These are phyloP conservation scores for Pseudogymnoascus sp. DNA, from an alignment of 2,329 filamentous ascomycete genomes.

Conservation along the genomic window DNA sequence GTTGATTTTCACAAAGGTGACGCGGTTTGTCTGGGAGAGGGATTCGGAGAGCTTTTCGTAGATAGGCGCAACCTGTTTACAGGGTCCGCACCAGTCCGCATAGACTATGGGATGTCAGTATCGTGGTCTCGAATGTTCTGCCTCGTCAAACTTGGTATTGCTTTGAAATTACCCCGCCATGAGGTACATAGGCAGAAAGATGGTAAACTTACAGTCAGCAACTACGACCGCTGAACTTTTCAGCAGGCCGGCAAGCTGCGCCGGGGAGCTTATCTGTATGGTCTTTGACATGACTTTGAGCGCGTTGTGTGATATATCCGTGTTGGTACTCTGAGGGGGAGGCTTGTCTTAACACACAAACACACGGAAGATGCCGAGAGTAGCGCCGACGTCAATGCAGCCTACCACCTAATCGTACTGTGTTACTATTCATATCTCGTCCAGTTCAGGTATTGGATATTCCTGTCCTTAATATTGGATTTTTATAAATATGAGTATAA, in stretches of 20 bases:
- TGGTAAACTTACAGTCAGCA: constrained; percentile 65
- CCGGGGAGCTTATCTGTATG: constrained; percentile 42
- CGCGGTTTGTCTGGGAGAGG: constrained; percentile 60
- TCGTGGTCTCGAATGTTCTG: constrained; percentile 10
- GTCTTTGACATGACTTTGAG: constrained; percentile 27
- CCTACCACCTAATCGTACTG: neutral
- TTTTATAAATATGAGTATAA: neutral
- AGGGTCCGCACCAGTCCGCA: constrained; percentile 78
- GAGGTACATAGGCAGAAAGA: constrained; percentile 24
- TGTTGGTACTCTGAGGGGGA: neutral
- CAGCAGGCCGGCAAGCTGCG: constrained; percentile 61
- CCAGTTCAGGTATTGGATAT: neutral
- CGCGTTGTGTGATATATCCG: neutral
- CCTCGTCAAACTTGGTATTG: neutral
- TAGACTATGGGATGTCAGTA: constrained; percentile 52
- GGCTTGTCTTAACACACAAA: neutral
- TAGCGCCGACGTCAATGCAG: neutral
- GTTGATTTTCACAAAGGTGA: constrained; percentile 85
- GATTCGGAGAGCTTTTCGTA: constrained; percentile 68
- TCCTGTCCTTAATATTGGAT: neutral
- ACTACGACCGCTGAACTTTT: constrained; percentile 71
- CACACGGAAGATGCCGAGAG: neutral
- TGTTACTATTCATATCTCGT: neutral
- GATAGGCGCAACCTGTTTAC: constrained; percentile 72
- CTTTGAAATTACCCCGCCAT: constrained; percentile 10